phyloP scores from a whole-genome alignment of 768 basidiomycete species.

The Pisolithus sp. region DNA sequence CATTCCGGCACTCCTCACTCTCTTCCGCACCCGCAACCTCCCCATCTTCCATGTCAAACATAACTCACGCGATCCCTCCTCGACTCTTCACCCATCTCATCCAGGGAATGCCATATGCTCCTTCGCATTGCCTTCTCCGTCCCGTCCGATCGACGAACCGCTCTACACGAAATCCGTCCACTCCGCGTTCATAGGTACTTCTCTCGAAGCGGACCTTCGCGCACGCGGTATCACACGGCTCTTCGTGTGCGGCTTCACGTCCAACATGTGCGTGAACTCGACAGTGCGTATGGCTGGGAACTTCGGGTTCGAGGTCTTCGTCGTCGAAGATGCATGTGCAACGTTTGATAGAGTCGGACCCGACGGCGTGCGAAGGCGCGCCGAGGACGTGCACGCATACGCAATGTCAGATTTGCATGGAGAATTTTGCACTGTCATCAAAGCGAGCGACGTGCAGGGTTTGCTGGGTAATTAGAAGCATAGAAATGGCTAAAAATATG shows the following conservation, averaged over 20 bases:
- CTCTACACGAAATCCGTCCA: constrained; percentile 20
- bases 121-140: constrained; percentile 8
- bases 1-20: constrained; percentile 6
- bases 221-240: constrained; percentile 11
- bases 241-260: constrained; percentile 18
- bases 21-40: constrained; percentile 12
- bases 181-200: constrained; percentile 23
- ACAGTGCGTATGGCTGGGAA: constrained; percentile 22
- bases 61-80: constrained; percentile 8
- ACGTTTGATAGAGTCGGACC: constrained; percentile 14
- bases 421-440: constrained; percentile 20
- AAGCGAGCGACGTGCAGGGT: constrained; percentile 9
- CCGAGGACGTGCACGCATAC: constrained; percentile 12
- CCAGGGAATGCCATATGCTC: constrained; percentile 10
- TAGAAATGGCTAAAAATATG: too few species aligned
- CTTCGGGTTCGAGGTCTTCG: constrained; percentile 16
- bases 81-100: constrained; percentile 7
- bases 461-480: not conserved
- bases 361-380: constrained; percentile 16
- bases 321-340: constrained; percentile 19
- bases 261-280: constrained; percentile 20
- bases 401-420: constrained; percentile 15
- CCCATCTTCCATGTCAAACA: constrained; percentile 20
- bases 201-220: constrained; percentile 15
- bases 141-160: constrained; percentile 5